Evolutionary conservation across 2,329 filamentous ascomycete species (phyloP).

Genomic region (Fonsecaea pugnacius): DNA sequence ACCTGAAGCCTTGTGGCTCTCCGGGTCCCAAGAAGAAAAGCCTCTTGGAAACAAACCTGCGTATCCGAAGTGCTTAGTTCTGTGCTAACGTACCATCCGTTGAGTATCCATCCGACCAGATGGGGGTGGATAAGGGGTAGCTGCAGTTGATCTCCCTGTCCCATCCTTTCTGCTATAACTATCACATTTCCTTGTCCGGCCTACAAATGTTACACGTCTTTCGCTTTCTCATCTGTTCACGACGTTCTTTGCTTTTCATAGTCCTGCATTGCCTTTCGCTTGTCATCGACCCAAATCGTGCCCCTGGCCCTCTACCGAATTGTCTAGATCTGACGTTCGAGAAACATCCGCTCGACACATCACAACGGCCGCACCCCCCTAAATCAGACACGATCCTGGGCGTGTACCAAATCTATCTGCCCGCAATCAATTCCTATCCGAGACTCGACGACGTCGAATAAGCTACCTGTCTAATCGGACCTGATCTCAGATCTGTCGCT

Average conservation of each 20-base stretch:
- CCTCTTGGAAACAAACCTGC: constrained; percentile 21
- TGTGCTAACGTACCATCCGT: constrained; percentile 18
- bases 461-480: constrained; percentile 30
- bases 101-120: constrained; percentile 23
- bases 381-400: constrained; percentile 23
- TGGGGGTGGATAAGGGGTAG: constrained; percentile 26
- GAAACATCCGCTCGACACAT: constrained; percentile 25
- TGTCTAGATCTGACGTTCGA: constrained; percentile 14
- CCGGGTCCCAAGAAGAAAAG: constrained; percentile 28
- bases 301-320: constrained; percentile 25
- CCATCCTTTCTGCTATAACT: constrained; percentile 20
- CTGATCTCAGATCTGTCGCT: constrained; percentile 25
- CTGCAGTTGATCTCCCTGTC: constrained; percentile 22
- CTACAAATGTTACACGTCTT: constrained; percentile 22
- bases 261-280: constrained; percentile 21
- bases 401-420: constrained; percentile 30
- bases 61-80: constrained; percentile 22
- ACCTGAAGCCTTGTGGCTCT: constrained; percentile 31
- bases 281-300: constrained; percentile 17
- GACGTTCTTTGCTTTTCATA: constrained; percentile 28
- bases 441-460: constrained; percentile 26
- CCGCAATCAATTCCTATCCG: constrained; percentile 30
- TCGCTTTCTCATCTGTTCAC: constrained; percentile 20
- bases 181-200: constrained; percentile 23
- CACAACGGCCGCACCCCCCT: constrained; percentile 15